Evolutionary conservation across 1,284 basidiomycete species (phyloP).

Genomic region (Porogramme epimiltina): DNA sequence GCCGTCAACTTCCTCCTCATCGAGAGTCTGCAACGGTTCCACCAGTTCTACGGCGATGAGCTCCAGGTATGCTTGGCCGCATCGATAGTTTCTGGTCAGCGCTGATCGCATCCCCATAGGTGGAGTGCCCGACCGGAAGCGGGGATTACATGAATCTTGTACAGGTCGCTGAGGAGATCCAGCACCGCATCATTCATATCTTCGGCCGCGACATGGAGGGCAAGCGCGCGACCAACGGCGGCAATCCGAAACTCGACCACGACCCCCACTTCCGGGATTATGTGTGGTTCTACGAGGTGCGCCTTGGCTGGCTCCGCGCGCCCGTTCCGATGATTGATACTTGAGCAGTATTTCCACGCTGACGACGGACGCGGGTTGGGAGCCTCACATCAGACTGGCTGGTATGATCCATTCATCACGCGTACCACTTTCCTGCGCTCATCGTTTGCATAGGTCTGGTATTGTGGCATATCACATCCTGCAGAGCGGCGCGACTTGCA

Average conservation of each 20-base stretch:
- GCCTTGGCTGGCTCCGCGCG: too few species aligned
- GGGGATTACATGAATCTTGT: constrained; percentile 96
- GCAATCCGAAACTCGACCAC: constrained; percentile 82
- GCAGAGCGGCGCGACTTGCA: constrained; percentile 83
- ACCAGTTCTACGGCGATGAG: constrained; percentile 93
- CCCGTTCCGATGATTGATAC: too few species aligned
- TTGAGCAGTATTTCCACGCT: constrained; percentile 86
- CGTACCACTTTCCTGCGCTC: neutral
- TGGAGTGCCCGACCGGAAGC: constrained; percentile 95
- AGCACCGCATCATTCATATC: constrained; percentile 96
- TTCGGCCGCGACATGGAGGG: constrained; percentile 90
- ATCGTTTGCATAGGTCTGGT: constrained; percentile 64
- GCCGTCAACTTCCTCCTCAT: constrained; percentile 94
- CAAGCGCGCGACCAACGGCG: constrained; percentile 89
- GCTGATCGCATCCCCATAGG: constrained; percentile 35
- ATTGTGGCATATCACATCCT: constrained; percentile 91
- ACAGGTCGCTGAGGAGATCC: constrained; percentile 93
- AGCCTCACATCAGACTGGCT: constrained; percentile 97
- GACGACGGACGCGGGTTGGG: constrained; percentile 91
- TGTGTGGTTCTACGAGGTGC: constrained; percentile 91
- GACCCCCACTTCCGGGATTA: constrained; percentile 98
- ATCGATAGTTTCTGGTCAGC: neutral
- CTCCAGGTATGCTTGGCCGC: constrained; percentile 50
- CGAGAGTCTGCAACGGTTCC: constrained; percentile 93
- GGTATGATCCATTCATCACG: constrained; percentile 48